These are phyloP conservation scores for Diaporthe sp. DNA, from an alignment of 2,329 filamentous ascomycete species.

Conservation along the genomic window DNA sequence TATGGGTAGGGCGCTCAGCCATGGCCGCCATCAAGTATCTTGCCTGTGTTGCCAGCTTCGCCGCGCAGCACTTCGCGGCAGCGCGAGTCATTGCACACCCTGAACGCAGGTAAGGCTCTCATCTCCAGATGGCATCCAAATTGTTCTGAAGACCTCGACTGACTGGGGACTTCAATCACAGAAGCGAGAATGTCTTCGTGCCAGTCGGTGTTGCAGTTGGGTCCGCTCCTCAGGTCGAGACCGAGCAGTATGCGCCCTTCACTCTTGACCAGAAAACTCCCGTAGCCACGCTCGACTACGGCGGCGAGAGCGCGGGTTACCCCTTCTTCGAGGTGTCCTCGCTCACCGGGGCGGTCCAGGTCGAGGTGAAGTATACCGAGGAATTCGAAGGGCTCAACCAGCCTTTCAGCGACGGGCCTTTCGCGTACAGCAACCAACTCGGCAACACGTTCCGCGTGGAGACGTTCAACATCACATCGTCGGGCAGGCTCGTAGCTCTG, in stretches of 20 bases:
- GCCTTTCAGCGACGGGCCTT: slow-evolving; percentile 47
- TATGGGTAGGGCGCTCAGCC: background rate
- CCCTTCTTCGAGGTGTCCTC: slow-evolving; percentile 45
- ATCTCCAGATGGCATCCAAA: background rate
- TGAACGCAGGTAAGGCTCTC: background rate
- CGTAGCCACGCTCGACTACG: slow-evolving; percentile 44
- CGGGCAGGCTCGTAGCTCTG: slow-evolving; percentile 36
- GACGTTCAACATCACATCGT: slow-evolving; percentile 48
- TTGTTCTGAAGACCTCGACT: background rate
- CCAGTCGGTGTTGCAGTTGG: background rate
- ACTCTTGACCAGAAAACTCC: slow-evolving; percentile 3
- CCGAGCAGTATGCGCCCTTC: background rate
- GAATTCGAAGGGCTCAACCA: slow-evolving; percentile 43
- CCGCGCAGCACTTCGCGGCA: background rate
- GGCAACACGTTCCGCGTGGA: slow-evolving; percentile 50
- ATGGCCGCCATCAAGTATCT: background rate
- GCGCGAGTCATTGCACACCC: background rate
- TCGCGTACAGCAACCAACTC: slow-evolving; percentile 38
- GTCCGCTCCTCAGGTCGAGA: background rate
- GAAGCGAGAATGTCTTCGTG: background rate
- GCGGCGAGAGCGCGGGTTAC: slow-evolving; percentile 46
- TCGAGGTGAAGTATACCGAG: slow-evolving; percentile 50
- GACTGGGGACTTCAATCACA: background rate
- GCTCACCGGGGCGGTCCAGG: slow-evolving; percentile 41
- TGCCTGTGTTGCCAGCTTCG: background rate